Base-by-base conservation (phyloP, 2,329 filamentous ascomycete species). In the Venturiaceae sp. region DNA sequence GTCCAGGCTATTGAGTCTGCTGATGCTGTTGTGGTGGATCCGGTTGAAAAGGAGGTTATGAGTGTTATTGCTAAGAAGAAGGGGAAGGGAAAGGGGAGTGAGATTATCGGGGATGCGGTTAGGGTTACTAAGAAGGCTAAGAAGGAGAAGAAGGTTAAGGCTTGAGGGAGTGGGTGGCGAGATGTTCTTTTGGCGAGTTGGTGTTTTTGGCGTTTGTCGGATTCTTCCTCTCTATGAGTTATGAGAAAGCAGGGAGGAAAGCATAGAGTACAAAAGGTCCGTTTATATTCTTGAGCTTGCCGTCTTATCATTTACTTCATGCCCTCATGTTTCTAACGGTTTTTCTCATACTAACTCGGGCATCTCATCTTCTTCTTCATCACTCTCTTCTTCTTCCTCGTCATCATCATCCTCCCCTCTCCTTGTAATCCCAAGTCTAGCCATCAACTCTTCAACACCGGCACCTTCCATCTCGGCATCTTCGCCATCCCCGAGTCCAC, bases 351-450 rank as follows among this genome's bases (percentile, higher is more conserved):
- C 44, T 16, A 50, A 30, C 44, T 2, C 26, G 30, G 44, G 44
- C 44, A 50, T 50, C 44, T 50, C 44, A 44, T 56, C 36, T 5
- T 56, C 16, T 2, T 21, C n/a, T 21, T 32, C 53, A 3, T 11
- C 53, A 3, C 36, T 34, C 26, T 32, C 32, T 9, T 32, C 21
- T 32, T 28, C 53, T 14, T 55, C 53, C 85, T 84, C 52, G 84
- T 77, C 34, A 30, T 50, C 13, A 4, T 14, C 7, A 13, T 16
- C 44, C 8, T n/a, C 44, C 13, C 44, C 44, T n/a, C 44, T 50
- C 26, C 23, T 50, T 16, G 44, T 30, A 30, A 50, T 9, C 3
- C 44, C 44, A 13, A 50, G 8, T 7, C 23, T 50, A 50, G 44
- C 44, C 44, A 50, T 50, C 23, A 50, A 30, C 23, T 50, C 44